Evolutionary conservation across 2,329 filamentous ascomycete genomes (phyloP).

Genomic region (Monilinia laxa): DNA sequence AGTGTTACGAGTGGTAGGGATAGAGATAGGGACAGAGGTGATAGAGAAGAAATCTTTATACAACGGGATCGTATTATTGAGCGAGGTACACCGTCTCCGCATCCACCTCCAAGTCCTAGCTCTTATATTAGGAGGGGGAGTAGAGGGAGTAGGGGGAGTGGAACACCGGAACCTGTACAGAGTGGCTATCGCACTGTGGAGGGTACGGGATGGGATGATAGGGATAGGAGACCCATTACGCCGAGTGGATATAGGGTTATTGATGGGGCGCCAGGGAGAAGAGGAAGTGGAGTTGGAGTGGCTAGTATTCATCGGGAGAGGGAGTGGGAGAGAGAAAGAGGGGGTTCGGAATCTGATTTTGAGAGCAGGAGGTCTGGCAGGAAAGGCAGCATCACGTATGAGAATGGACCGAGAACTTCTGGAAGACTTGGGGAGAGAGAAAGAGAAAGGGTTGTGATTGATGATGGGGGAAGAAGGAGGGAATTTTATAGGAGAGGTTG

Average conservation of each 20-base stretch:
- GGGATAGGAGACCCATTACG: not conserved
- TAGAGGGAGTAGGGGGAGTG: slow-evolving; percentile 1
- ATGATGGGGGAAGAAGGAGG: slow-evolving; percentile 17
- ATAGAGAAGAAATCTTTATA: slow-evolving; percentile 11
- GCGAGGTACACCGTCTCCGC: slow-evolving; percentile 4
- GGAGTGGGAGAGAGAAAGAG: slow-evolving; percentile 1
- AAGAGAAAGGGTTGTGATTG: slow-evolving; percentile 3
- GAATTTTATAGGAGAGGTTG: slow-evolving; percentile 9
- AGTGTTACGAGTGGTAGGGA: slow-evolving; percentile 6
- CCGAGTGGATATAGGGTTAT: slow-evolving; percentile 16
- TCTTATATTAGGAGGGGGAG: slow-evolving; percentile 1
- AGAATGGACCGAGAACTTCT: not conserved
- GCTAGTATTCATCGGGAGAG: not conserved
- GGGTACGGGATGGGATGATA: slow-evolving; percentile 9
- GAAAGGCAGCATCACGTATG: slow-evolving; percentile 1
- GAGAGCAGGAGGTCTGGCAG: not conserved
- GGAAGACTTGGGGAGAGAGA: slow-evolving; percentile 13
- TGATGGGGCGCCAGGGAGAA: not conserved
- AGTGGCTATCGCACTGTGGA: slow-evolving; percentile 9
- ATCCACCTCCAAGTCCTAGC: slow-evolving; percentile 1
- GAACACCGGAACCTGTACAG: not conserved
- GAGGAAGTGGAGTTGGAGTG: not conserved
- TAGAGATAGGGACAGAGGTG: not conserved
- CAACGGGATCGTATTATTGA: slow-evolving; percentile 18
- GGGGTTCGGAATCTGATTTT: not conserved